Base-by-base conservation (phyloP, 805 yeast species). In the Yamadazyma sp. region DNA sequence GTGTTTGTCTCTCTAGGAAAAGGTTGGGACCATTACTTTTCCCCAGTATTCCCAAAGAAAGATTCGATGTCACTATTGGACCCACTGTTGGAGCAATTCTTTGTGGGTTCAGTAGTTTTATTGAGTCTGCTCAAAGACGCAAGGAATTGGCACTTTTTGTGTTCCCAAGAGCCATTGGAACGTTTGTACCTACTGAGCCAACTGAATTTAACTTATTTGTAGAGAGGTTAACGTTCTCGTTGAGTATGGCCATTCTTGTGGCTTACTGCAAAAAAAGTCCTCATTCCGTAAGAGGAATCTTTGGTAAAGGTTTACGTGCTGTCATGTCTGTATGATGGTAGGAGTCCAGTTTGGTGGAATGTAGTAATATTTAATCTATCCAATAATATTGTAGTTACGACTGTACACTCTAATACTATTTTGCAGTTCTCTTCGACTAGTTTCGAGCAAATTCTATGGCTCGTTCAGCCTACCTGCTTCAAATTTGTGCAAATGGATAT, bases 71-170 rank as follows among this genome's bases (percentile, higher is more conserved):
- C 32, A 62, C 67, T 4, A 52, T 57, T 14, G 72, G 61, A 2
- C 71, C 73, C 5, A 49, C 60, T 3, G 46, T 59, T n/a, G 77
- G 76, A 1, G 53, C 67, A n/a, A 19, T 61, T 4, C 35, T 53
- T 13, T 64, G 73, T 44, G 77, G 77, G 5, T 56, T 68, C 41
- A 64, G 75, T 44, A 54, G 65, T 21, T 55, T 62, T 22, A 50
- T 68, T 22, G 77, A 72, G 38, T 54, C 57, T 5, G 57, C 55
- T 46, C 61, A 53, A 35, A 54, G 77, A 19, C 57, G 76, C 16
- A 67, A 71, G 35, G 77, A 71, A 42, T 64, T 71, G 53, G 73
- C 75, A 0, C 56, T 71, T 18, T 71, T 71, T 46, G 75, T 68
- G 18, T 71, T 73, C 6, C 73, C 68, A 3, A 44, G 64, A 31